phyloP scores from a whole-genome alignment of 1,139 yeast genomes.

The Entelexis sorbosivorans region DNA sequence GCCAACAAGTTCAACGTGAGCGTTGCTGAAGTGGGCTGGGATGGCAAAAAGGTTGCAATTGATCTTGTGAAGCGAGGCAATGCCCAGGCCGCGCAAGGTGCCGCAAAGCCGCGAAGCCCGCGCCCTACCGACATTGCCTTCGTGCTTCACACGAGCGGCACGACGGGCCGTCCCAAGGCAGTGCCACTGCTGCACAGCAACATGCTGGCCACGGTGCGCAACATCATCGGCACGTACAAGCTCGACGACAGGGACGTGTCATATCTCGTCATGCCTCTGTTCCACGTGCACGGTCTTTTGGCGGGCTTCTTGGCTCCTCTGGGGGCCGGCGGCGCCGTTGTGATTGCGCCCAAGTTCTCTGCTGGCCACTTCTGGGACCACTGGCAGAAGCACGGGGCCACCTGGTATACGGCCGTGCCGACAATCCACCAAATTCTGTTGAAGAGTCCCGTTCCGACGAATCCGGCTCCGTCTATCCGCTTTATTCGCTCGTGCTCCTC shows the following conservation, averaged over 20 bases:
- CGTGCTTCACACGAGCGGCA: conserved; percentile 58
- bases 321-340: conserved; percentile 48
- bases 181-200: conserved; percentile 56
- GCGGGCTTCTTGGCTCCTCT: conserved; percentile 52
- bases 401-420: conserved; percentile 66
- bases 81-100: background rate
- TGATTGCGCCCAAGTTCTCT: conserved; percentile 48
- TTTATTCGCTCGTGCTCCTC: conserved; percentile 61
- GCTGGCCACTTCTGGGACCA: conserved; percentile 51
- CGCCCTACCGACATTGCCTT: conserved; percentile 45
- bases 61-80: conserved; percentile 22
- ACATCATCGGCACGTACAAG: conserved; percentile 47
- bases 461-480: conserved; percentile 42
- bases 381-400: conserved; percentile 40
- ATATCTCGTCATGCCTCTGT: conserved; percentile 59
- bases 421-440: conserved; percentile 57
- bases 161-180: conserved; percentile 62
- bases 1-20: conserved; percentile 40
- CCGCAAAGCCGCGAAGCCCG: conserved; percentile 6
- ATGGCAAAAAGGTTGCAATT: conserved; percentile 26
- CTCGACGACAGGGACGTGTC: conserved; percentile 41
- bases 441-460: conserved; percentile 39
- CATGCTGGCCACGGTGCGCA: conserved; percentile 46
- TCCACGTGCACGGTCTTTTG: conserved; percentile 61
- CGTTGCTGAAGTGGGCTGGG: conserved; percentile 44